Conservation (phyloP, 805 yeast genomes). For the Ogataea minuta region DNA sequence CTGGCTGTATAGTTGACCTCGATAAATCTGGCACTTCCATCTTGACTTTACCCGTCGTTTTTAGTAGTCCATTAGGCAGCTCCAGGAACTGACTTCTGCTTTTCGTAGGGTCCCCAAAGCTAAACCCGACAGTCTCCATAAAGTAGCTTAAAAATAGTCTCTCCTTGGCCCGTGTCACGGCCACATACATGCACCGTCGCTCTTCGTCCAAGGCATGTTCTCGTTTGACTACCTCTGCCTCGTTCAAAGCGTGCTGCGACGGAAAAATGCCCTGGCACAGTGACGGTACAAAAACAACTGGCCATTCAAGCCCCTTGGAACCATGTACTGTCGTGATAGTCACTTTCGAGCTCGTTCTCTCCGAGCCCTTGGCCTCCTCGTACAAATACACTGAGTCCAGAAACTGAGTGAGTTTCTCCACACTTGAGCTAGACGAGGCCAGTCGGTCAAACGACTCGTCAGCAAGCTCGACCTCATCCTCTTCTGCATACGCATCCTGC, state of each 20-base stretch:
- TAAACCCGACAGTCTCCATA: constrained; percentile 17
- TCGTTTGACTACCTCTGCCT: constrained; percentile 15
- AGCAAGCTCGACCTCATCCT: constrained; percentile 21
- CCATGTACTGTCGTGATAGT: constrained; percentile 82
- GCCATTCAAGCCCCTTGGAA: constrained; percentile 95
- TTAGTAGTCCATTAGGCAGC: constrained; percentile 8
- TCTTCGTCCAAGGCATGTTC: constrained; percentile 51
- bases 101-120: constrained; percentile 13
- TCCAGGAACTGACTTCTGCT: constrained; percentile 13
- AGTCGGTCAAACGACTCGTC: constrained; percentile 12
- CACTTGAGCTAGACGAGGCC: constrained; percentile 20
- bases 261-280: constrained; percentile 68
- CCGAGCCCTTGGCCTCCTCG: constrained; percentile 21
- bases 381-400: constrained; percentile 34
- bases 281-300: constrained; percentile 80
- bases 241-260: constrained; percentile 43
- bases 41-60: not conserved
- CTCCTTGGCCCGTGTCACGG: constrained; percentile 78
- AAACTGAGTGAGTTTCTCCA: constrained; percentile 28
- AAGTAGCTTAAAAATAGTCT: constrained; percentile 26
- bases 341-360: constrained; percentile 22
- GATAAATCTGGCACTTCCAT: not conserved
- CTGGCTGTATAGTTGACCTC: not conserved
- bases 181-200: constrained; percentile 82
- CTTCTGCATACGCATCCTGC: constrained; percentile 23